A percentile compares a stretch with the other conserved stretches of the same genome.
Evolutionary conservation across 1,284 basidiomycete species (phyloP).

Genomic region (Ustilago lituana): DNA sequence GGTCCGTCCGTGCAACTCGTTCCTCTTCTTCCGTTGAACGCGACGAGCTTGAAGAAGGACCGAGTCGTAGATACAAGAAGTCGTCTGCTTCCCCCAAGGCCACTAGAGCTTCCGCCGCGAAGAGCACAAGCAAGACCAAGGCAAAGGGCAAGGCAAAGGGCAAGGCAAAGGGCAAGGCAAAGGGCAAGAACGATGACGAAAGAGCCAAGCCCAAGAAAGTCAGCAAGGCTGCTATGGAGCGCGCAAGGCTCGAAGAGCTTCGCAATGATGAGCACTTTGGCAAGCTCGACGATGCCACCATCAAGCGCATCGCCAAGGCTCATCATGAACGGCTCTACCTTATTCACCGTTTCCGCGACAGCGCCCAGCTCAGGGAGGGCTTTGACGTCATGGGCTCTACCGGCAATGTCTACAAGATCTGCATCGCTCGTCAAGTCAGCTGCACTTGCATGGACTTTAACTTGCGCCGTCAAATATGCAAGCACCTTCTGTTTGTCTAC

Average conservation of each 20-base stretch:
- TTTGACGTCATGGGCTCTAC: constrained; percentile 38
- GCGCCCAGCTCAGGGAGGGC: constrained; percentile 9
- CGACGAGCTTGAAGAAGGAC: constrained; percentile 35
- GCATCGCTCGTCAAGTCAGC: constrained; percentile 6
- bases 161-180: constrained; percentile 3
- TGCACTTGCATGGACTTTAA: constrained; percentile 42
- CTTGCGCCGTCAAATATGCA: constrained; percentile 25
- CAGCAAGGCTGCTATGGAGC: constrained; percentile 16
- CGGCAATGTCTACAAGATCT: constrained; percentile 44
- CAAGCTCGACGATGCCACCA: constrained; percentile 20
- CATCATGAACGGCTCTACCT: constrained; percentile 33
- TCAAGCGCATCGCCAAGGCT: constrained; percentile 34
- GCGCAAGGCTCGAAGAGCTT: constrained; percentile 29
- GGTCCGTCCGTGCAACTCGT: constrained; percentile 7
- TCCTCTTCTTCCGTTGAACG: constrained; percentile 1
- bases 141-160: not conserved
- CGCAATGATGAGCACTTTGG: constrained; percentile 25
- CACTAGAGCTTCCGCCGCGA: not conserved
- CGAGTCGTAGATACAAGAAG: constrained; percentile 21
- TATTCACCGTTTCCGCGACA: constrained; percentile 30
- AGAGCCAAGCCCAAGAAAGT: constrained; percentile 28
- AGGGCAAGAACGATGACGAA: constrained; percentile 4
- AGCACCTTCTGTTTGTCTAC: constrained; percentile 44
- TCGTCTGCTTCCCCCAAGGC: not conserved
- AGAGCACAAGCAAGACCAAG: not conserved